Evolutionary conservation across 805 yeast genomes (phyloP).

Genomic region (Nakazawaea ernobii): DNA sequence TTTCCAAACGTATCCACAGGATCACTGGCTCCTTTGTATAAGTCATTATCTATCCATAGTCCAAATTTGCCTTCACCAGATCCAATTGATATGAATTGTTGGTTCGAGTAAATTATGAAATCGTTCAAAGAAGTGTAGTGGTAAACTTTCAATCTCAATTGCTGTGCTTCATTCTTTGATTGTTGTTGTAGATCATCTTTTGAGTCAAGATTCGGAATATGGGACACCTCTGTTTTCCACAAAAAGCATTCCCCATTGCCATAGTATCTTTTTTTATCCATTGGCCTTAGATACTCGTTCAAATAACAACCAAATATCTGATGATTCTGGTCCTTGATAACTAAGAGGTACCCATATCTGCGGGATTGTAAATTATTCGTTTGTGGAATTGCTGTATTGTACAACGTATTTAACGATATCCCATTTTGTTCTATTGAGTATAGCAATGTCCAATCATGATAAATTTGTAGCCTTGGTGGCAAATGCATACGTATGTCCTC

Average conservation of each 20-base stretch:
- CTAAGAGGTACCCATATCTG: conserved; percentile 61
- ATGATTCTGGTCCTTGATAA: conserved; percentile 59
- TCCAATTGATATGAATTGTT: conserved; percentile 75
- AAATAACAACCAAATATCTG: conserved; percentile 73
- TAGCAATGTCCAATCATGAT: conserved; percentile 68
- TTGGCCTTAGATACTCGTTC: conserved; percentile 67
- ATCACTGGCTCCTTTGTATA: conserved; percentile 72
- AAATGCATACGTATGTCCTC: conserved; percentile 66
- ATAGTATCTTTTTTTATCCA: conserved; percentile 68
- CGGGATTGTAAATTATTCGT: conserved; percentile 24
- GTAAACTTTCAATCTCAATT: conserved; percentile 65
- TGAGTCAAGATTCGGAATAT: conserved; percentile 21
- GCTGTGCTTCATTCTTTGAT: conserved; percentile 12
- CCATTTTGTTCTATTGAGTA: conserved; percentile 94
- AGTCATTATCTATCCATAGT: conserved; percentile 74
- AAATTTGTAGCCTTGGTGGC: conserved; percentile 75
- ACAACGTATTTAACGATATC: conserved; percentile 75
- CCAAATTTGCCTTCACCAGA: conserved; percentile 94
- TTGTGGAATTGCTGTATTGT: conserved; percentile 46
- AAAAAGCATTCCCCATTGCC: conserved; percentile 96
- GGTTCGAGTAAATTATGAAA: conserved; percentile 76
- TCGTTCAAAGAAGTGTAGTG: conserved; percentile 88
- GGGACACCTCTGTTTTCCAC: conserved; percentile 64
- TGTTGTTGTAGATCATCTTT: neutral
- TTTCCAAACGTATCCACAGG: conserved; percentile 85